A percentile compares a stretch with the other conserved stretches of the same genome.
phyloP scores from a whole-genome alignment of 2,329 filamentous ascomycete species.

The Talaromyces sp. region DNA sequence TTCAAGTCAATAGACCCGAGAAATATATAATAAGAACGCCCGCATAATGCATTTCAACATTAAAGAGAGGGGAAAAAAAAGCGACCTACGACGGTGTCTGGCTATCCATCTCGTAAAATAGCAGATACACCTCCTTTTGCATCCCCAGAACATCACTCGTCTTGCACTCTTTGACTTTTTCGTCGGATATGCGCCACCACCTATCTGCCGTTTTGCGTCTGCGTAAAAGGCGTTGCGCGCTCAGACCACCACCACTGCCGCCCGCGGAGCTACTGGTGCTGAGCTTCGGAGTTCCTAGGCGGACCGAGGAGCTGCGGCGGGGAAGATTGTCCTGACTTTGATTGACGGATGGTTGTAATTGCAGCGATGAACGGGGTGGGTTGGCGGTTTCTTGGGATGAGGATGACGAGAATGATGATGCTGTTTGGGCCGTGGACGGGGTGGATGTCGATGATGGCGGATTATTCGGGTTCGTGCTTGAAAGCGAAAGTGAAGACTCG shows the following conservation, averaged over 20 bases:
- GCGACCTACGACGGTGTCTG: slow-evolving; percentile 16
- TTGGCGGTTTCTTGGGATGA: slow-evolving; percentile 14
- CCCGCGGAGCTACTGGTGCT: not conserved
- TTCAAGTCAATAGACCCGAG: not conserved
- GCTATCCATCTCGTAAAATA: slow-evolving; percentile 88
- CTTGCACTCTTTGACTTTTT: slow-evolving; percentile 92
- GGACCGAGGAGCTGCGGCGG: slow-evolving; percentile 12
- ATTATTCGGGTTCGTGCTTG: slow-evolving; percentile 26
- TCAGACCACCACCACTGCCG: not conserved
- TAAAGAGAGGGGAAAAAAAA: not conserved
- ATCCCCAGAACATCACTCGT: slow-evolving; percentile 86
- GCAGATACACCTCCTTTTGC: slow-evolving; percentile 91
- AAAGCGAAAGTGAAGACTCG: slow-evolving; percentile 35
- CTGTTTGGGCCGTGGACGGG: slow-evolving; percentile 19
- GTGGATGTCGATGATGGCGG: slow-evolving; percentile 21
- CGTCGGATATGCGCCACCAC: slow-evolving; percentile 98
- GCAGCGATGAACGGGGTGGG: slow-evolving; percentile 10
- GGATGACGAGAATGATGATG: not conserved
- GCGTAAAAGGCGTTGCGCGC: slow-evolving; percentile 44
- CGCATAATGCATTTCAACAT: not conserved
- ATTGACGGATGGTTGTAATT: slow-evolving; percentile 4
- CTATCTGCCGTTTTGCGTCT: slow-evolving; percentile 62
- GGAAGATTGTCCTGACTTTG: not conserved
- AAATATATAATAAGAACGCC: not conserved
- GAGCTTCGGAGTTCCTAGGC: slow-evolving; percentile 8